Evolutionary conservation across 768 basidiomycete species (phyloP), one percentile per base, ranked within the genome.

Genomic region (Tulasnella sp.): DNA sequence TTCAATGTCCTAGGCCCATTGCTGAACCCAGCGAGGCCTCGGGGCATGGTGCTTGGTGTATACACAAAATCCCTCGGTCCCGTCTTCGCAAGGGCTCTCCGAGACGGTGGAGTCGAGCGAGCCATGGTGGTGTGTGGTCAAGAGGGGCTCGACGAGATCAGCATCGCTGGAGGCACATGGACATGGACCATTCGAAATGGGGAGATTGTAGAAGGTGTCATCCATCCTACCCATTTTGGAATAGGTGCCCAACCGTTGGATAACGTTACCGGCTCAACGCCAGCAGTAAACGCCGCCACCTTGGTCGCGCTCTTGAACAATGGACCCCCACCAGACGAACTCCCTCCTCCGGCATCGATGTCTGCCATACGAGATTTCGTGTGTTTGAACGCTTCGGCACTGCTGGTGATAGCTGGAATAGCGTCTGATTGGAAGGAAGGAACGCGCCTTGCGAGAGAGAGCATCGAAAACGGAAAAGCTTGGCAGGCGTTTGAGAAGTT

Each of bases 1-100:
- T 97, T 96, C 79, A 98, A 99, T 72, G 74, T 92, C 60, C 77
- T 97, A 30, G 93, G 96, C 0, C 96, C 94, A 0, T 78, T 98
- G 41, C 85, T 94, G 71, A 97, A 94, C 71, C 96, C 94, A 2
- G 84, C 89, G 0, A 73, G 75, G 8, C 94, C 96, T 2, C 77
- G 76, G 2, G 85, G 90, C 2, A 92, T 97, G 86, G 80, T 98
- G 3, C 76, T 98, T 38, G 94, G 94, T 45, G 85, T 99, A 31
- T 86, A 92, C 8, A 84, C 84, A 60, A 81, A 74, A 49, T 82
- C 83, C 65, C 80, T 99, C 22, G 94, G 93, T 0, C 69, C 73
- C 4, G 82, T 87, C 0, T 97, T 94, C 67, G 92, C 87, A 17
- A 45, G 29, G 9, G 53, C 53, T 30, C 42, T 48, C 2, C 72